Base-by-base conservation (phyloP, 2,329 filamentous ascomycete genomes). In the Ramichloridium luteum region DNA sequence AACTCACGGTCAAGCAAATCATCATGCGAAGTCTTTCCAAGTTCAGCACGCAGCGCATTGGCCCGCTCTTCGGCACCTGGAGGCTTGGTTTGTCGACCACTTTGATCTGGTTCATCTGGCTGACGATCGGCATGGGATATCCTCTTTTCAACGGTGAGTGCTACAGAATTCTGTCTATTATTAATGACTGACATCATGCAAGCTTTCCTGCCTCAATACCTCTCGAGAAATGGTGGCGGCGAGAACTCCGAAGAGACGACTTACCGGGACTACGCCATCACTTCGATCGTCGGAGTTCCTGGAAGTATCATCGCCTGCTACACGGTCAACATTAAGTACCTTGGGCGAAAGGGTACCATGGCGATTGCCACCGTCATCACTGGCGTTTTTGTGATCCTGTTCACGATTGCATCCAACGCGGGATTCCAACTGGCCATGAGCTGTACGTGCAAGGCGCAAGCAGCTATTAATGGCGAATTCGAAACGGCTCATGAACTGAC, bases 211-310 rank as follows among this genome's bases (percentile, higher is more conserved):
- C 84, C 84, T 0, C 80, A 90, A 45, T 90, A 90, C 50, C 72
- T 92, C 37, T 71, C 75, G 14, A 31, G 32, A 15, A 69, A 74
- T 34, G 68, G 72, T 15, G 36, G 27, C 15, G 41, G 48, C 10
- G 58, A 58, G 29, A 41, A 44, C 6, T 49, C 58, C 9, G 23
- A 38, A 26, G 28, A 29, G 25, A 52, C 54, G 12, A 62, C 73
- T 0, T 92, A 90, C 60, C 76, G 80, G 38, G 83, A 84, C 64
- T 88, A 85, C 54, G 77, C 77, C 53, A 85, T 92, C 53, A 83
- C 80, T 11, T 80, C 78, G 25, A 61, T 83, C 22, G 70, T 77
- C 28, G 82, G 83, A 23, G 73, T 90, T 2, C 83, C 82, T 0
- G 83, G 83, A 13, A 80, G 77, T 28, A 58, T 90, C 13, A 61